Evolutionary conservation across 2,329 filamentous ascomycete genomes (phyloP).

Genomic region (Calonectria montana): DNA sequence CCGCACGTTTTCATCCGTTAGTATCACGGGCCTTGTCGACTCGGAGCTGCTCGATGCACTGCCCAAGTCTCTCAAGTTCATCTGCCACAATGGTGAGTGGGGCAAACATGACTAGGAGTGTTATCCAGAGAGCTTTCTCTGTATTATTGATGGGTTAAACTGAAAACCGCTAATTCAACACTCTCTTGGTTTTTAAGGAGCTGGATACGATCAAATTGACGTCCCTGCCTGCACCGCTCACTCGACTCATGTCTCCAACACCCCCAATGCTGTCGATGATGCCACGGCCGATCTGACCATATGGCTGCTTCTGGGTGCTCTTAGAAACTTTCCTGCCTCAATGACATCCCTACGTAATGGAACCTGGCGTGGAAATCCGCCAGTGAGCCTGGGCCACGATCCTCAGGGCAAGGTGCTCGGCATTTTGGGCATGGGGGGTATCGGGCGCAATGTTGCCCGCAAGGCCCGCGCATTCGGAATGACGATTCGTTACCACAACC

Average conservation of each 20-base stretch:
- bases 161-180: background rate
- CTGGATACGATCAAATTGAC: constrained; percentile 88
- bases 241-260: constrained; percentile 79
- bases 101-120: background rate
- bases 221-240: constrained; percentile 76
- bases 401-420: constrained; percentile 83
- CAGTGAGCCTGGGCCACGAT: constrained; percentile 76
- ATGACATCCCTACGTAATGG: constrained; percentile 75
- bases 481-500: constrained; percentile 80
- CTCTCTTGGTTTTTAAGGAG: constrained; percentile 59
- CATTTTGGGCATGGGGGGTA: constrained; percentile 88
- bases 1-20: constrained; percentile 75
- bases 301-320: constrained; percentile 83
- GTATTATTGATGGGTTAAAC: too few species aligned
- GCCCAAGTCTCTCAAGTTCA: constrained; percentile 64
- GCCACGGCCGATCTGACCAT: constrained; percentile 85
- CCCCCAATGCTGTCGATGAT: constrained; percentile 84
- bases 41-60: constrained; percentile 72
- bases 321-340: constrained; percentile 77
- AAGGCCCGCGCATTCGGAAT: constrained; percentile 83
- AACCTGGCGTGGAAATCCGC: constrained; percentile 72
- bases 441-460: constrained; percentile 80
- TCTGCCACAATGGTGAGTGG: constrained; percentile 70
- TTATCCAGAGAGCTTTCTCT: background rate
- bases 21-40: constrained; percentile 77